A percentile compares a stretch with the other conserved stretches of the same genome.
These are phyloP conservation scores for Alopecurus myosuroides DNA, from an alignment of 176 grass and related monocot species.

Conservation along the genomic window DNA sequence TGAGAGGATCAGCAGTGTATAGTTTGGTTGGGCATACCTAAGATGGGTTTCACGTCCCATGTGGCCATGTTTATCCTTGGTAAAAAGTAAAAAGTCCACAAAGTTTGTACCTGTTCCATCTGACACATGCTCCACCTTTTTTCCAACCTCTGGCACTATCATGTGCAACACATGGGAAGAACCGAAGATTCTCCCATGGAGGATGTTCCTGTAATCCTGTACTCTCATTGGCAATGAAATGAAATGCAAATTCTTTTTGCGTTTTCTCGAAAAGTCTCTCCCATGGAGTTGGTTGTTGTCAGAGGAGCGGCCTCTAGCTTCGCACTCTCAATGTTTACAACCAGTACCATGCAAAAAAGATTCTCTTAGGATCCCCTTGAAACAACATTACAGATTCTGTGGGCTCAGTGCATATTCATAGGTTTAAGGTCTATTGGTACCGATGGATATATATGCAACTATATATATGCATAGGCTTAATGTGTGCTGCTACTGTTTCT, in stretches of 20 bases:
- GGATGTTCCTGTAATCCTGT: too few relatives aligned
- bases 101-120: not conserved
- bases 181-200: too few relatives aligned
- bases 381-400: not conserved
- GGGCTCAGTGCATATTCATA: not conserved
- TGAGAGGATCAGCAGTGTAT: not conserved
- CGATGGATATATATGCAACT: not conserved
- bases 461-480: not conserved
- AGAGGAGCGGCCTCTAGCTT: not conserved
- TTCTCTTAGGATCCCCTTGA: not conserved
- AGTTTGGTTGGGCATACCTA: not conserved
- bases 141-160: not conserved
- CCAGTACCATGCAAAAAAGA: not conserved
- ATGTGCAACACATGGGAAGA: not conserved
- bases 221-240: too few relatives aligned
- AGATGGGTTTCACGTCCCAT: not conserved
- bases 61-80: not conserved
- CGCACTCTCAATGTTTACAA: not conserved
- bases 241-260: too few relatives aligned
- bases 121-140: not conserved
- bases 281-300: not conserved
- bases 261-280: too few relatives aligned
- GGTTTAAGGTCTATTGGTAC: not conserved
- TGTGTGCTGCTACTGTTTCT: constrained; percentile 2
- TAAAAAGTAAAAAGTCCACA: not conserved